Evolutionary conservation across 345 rosid species (phyloP), one percentile per base, ranked within the genome.

Genomic region (Salix dunnii): DNA sequence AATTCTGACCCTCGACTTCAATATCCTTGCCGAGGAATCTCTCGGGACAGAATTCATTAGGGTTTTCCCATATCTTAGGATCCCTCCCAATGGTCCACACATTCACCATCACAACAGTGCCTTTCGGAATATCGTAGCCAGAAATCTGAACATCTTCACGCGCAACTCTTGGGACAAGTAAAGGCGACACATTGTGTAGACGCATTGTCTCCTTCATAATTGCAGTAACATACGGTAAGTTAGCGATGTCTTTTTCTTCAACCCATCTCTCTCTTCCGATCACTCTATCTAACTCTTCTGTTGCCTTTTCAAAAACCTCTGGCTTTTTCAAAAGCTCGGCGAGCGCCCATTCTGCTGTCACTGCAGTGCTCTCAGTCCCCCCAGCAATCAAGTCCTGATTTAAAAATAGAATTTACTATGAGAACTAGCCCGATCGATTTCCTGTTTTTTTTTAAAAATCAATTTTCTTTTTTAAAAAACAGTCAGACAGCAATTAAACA

Each of bases 1-100:
- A 91, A 33, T 89, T 89, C 38, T 83, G 90, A 0, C 95, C 95
- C 69, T 86, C 87, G 9, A 89, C 88, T n/a, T 91, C 92, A 5
- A 88, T 77, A 2, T 40, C 18, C 49, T 70, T 82, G 2, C 79
- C 87, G 0, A 91, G 68, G 67, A 91, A 91, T 55, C 95, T 91
- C 27, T 84, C 91, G 0, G 92, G 92, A 3, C 20, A 40, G 77
- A 91, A 91, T 7, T 87, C 91, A 0, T 85, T 8, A 0, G 95
- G 90, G 4, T 78, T 79, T 14, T 88, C 87, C 95, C 95, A 91
- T 1, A 88, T 20, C 0, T n/a, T 17, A 1, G 91, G 92, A 51
- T 91, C 95, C 53, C 92, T 83, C 20, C 88, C 90, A 1, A 90
- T 86, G 3, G 86, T 40, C 94, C 94, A 91, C 0, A 79, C 82